Evolutionary conservation across 345 rosid genomes (phyloP).

Genomic region (Anacardium occidentale): DNA sequence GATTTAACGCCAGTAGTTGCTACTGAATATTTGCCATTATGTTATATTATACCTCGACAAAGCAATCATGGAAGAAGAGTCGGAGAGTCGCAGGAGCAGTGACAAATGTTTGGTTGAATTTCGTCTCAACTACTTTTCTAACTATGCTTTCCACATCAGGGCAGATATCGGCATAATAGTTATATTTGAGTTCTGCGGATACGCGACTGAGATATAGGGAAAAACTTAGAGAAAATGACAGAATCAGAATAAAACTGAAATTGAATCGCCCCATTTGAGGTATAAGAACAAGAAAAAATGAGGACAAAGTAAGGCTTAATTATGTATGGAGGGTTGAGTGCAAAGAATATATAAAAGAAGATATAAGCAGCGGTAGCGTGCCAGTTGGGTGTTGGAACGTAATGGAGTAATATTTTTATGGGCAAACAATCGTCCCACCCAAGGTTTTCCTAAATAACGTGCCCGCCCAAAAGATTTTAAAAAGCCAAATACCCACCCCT

Average conservation of each 20-base stretch:
- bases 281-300: not conserved
- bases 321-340: too few species aligned
- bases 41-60: conserved; percentile 47
- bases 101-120: conserved; percentile 61
- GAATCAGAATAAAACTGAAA: conserved; percentile 25
- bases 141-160: conserved; percentile 73
- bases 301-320: not conserved
- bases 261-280: conserved; percentile 23
- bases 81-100: conserved; percentile 81
- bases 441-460: too few species aligned
- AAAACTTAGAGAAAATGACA: conserved; percentile 43
- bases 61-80: conserved; percentile 86
- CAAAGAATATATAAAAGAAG: not conserved
- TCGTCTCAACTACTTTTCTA: conserved; percentile 38
- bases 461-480: too few species aligned
- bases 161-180: conserved; percentile 54
- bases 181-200: conserved; percentile 56
- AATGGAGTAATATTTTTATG: not conserved
- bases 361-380: not conserved
- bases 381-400: conserved; percentile 30
- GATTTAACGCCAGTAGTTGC: not conserved
- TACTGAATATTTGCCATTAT: not conserved
- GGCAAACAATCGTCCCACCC: too few species aligned
- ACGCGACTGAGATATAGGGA: conserved; percentile 39
- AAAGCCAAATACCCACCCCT: too few species aligned